Base-by-base conservation (phyloP, 306 rosid genomes). In the Vigna angularis region DNA sequence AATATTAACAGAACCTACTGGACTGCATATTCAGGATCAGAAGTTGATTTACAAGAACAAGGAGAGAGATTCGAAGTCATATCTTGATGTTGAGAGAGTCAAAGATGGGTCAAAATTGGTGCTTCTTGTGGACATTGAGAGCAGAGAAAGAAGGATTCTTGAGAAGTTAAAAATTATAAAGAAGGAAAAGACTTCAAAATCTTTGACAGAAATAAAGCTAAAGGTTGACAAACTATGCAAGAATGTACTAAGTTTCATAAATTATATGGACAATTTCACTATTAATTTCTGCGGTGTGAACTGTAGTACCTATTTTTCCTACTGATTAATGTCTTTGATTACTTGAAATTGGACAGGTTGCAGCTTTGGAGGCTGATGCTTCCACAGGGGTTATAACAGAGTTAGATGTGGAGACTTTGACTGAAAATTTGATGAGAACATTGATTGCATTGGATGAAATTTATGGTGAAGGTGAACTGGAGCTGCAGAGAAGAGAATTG, bases 1-100 rank as follows among this genome's bases (percentile, higher is more conserved):
- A 72, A 81, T 87, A 86, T 74, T 95, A 78, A 80, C 87, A 64
- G 93, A 76, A 61, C 56, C 72, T 2, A 89, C 97, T 0, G 93
- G 92, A 4, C 45, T 95, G 83, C 93, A 91, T 78, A 90, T 78
- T 50, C 64, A 74, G 48, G 97, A 90, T 50, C 97, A 91, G 81
- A 95, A 91, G 70, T 48, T 95, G 79, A 83, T 92, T 32, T 92
- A 70, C 88, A 95, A 86, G 85, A 91, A 87, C 66, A 95, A 86
- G 69, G 98, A 89, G 84, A 90, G 93, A 64, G 90, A 87, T 56
- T 92, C 97, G 1, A 95, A 89, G 69, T 85, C 90, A 6, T 91
- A 84, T 88, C 91, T 95, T 7, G 98, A 95, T 30, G 76, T 72
- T 47, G 87, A 75, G 45, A 88, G 88, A 36, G 97, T 95, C 0